Evolutionary conservation across 208 protist species (phyloP).

Genomic region (Wallacemonas rigidus): DNA sequence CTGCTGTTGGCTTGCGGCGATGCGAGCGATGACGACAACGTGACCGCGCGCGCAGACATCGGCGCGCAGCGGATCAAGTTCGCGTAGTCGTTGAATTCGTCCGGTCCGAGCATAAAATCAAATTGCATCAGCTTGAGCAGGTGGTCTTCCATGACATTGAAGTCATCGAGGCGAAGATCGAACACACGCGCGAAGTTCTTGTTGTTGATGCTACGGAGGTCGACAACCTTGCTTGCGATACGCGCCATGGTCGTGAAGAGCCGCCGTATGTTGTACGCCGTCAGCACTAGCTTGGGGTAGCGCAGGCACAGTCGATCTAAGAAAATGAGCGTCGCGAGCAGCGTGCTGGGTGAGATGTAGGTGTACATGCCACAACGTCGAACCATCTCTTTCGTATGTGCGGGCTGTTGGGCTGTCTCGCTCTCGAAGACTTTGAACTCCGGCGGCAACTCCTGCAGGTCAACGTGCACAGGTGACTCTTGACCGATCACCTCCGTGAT

Average conservation of each 20-base stretch:
- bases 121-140: slow-evolving; percentile 76
- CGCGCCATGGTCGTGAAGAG: slow-evolving; percentile 79
- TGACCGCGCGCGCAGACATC: background rate
- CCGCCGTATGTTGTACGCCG: slow-evolving; percentile 60
- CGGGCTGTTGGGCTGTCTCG: slow-evolving; percentile 18
- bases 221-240: slow-evolving; percentile 82
- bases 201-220: slow-evolving; percentile 88
- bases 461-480: background rate
- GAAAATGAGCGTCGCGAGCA: slow-evolving; percentile 80
- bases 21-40: background rate
- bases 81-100: slow-evolving; percentile 77
- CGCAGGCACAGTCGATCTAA: slow-evolving; percentile 76
- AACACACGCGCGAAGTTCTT: slow-evolving; percentile 81
- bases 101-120: slow-evolving; percentile 71
- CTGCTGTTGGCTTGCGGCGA: background rate
- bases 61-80: slow-evolving; percentile 24
- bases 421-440: slow-evolving; percentile 31
- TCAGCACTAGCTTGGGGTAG: slow-evolving; percentile 60
- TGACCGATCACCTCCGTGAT: slow-evolving; percentile 61
- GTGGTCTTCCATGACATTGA: slow-evolving; percentile 78
- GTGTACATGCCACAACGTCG: slow-evolving; percentile 55
- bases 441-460: slow-evolving; percentile 14
- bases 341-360: slow-evolving; percentile 79
- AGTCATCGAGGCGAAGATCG: slow-evolving; percentile 52
- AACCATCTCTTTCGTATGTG: slow-evolving; percentile 23